Base-by-base conservation (phyloP, 148 eudicot genomes). In the Heliosperma pusillum region DNA sequence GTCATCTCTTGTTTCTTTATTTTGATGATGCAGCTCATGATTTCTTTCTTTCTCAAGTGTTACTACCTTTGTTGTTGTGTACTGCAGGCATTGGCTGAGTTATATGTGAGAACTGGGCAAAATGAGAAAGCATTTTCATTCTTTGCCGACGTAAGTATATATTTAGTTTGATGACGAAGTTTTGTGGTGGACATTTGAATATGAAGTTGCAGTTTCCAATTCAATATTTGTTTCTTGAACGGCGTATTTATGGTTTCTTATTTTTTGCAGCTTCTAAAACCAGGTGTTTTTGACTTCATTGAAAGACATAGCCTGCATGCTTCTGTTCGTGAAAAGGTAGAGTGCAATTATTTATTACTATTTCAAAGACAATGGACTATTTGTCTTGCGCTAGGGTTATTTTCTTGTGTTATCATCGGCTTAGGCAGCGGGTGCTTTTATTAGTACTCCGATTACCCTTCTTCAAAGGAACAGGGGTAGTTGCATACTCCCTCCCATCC, bases 291-390 rank as follows among this genome's bases (percentile, higher is more conserved):
- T 81, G 93, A 94, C 83, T 94, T 94, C 88, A 90, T 94, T 50
- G 98, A 94, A 71, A 92, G 88, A 72, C 97, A 94, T 82, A 87
- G 84, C 71, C 81, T 94, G 80, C 97, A 94, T 79, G 91, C 89
- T 69, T 82, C 83, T 71, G 83, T 90, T 84, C 90, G 87, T 82
- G 97, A 92, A 74, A 94, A 94, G 97, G 98, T 94, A 83, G 69
- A 83, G 21, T 56, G 45, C 21, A 59, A 50, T 52, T 33, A 11
- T 30, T 66, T 33, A 42, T 29, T 47, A 26, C 15, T n/a, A 42
- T 42, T 8, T 66, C 15, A 10, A 6, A 72, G 42, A 30, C 4
- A 42, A 47, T 16, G 16, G 55, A 15, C 55, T 50, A 50, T 50
- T 50, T 50, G 3, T 50, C 55, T 50, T 50, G 17, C 17, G 55